These are phyloP conservation scores for Lagerstroemia fauriei DNA, from an alignment of 441 rosid genomes.

Conservation along the genomic window DNA sequence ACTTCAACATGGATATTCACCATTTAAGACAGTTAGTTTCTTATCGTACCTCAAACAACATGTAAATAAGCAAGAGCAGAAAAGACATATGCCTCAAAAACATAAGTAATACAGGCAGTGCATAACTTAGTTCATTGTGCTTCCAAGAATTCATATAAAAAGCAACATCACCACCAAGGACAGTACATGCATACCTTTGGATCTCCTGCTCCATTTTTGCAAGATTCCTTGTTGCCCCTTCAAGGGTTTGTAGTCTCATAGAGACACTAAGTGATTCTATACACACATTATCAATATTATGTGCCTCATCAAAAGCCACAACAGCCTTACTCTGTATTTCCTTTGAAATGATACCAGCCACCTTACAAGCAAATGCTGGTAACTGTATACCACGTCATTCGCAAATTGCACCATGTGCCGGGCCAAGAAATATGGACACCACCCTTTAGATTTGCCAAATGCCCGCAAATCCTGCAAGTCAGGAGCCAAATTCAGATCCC, in stretches of 20 bases:
- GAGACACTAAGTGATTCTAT: constrained; percentile 94
- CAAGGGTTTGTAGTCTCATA: constrained; percentile 85
- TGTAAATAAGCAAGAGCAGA: not conserved
- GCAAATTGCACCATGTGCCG: constrained; percentile 93
- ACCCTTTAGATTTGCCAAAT: constrained; percentile 75
- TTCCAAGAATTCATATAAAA: not conserved
- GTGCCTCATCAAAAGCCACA: constrained; percentile 94
- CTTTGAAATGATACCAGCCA: constrained; percentile 90
- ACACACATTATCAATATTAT: constrained; percentile 92
- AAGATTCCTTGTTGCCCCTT: constrained; percentile 89
- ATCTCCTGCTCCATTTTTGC: constrained; percentile 68
- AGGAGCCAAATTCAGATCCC: constrained; percentile 12
- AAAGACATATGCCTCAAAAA: not conserved
- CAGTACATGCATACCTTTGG: constrained; percentile 56
- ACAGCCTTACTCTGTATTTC: constrained; percentile 93
- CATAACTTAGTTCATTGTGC: not conserved
- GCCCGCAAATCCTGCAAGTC: constrained; percentile 67
- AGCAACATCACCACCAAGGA: not conserved
- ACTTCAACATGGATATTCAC: not conserved
- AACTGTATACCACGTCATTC: constrained; percentile 86
- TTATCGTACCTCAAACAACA: not conserved
- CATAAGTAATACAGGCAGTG: not conserved
- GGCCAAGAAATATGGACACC: constrained; percentile 92
- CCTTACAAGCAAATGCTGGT: constrained; percentile 91
- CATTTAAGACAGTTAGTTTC: not conserved